Base-by-base conservation (phyloP, 78 protist genomes). In the Parvularia atlantis region DNA sequence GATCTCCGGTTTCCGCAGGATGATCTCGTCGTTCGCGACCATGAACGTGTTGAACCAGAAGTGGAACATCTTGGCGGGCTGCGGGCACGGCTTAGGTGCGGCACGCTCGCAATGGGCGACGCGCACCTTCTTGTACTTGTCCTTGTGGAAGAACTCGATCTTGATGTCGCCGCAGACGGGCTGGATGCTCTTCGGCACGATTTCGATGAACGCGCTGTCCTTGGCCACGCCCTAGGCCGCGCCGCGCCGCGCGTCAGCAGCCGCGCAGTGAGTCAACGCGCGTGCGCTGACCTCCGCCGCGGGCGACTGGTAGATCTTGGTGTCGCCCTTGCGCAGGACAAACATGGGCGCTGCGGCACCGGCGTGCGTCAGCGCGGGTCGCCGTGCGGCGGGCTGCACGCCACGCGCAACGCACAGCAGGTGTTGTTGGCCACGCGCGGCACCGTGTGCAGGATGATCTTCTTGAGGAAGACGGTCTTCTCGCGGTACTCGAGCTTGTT, bases 21-120 rank as follows among this genome's bases (percentile, higher is more conserved):
- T n/a, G 13, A 75, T 1, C 37, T 39, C 54, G 50, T 59, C 41
- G 62, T 53, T 50, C 22, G 14, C 17, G 1, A 73, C 46, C n/a
- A 88, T 84, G 28, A 74, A 68, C 16, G 93, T 81, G 76, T 88
- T 82, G 71, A 88, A 40, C 93, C 93, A 88, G 66, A 84, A 80
- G 69, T 69, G 71, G 75, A 81, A 82, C 68, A 88, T 56, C 54
- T 85, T 67, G 14, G 78, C 87, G 67, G 68, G 48, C 43, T 0
- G 46, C 46, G 9, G 46, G 46, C 46, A 9, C 46, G 19, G 46
- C 19, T 10, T 4, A 41, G 4, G 46, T 41, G 46, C 46, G 19
- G 46, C 46, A 41, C 4, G 46, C 19, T 41, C 9, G 9, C 19
- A 41, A 9, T 10, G 46, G 9, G 19, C 19, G 46, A 28, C 44